phyloP scores from a whole-genome alignment of 768 basidiomycete genomes.

The Auriscalpium orientale region DNA sequence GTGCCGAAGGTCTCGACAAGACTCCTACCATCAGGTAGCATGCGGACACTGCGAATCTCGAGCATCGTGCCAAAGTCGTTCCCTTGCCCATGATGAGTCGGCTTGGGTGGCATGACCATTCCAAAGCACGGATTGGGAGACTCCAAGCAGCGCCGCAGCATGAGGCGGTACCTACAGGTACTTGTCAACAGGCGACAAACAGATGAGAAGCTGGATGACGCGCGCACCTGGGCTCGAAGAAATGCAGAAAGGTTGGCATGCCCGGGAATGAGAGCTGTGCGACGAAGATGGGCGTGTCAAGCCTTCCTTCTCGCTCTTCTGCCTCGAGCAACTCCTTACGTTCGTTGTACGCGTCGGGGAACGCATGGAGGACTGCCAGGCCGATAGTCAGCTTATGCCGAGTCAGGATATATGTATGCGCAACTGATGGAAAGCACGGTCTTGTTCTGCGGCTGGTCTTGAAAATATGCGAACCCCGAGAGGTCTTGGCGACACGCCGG shows the following conservation, averaged over 20 bases:
- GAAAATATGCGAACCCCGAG: constrained; percentile 71
- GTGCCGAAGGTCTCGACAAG: constrained; percentile 71
- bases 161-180: constrained; percentile 68
- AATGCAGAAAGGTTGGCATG: constrained; percentile 82
- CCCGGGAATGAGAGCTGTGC: constrained; percentile 88
- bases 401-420: constrained; percentile 7
- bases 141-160: constrained; percentile 93
- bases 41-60: constrained; percentile 77
- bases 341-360: constrained; percentile 57
- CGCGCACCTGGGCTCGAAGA: constrained; percentile 79
- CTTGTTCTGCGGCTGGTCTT: constrained; percentile 72
- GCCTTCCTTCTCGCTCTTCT: constrained; percentile 70
- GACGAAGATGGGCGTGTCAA: constrained; percentile 89
- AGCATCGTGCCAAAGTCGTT: constrained; percentile 91
- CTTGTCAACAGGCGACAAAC: neutral
- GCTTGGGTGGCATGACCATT: constrained; percentile 74
- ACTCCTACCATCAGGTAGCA: constrained; percentile 84
- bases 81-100: constrained; percentile 24
- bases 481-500: constrained; percentile 80
- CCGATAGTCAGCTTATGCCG: constrained; percentile 2
- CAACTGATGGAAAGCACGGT: constrained; percentile 61
- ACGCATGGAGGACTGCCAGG: constrained; percentile 54
- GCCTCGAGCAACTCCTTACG: constrained; percentile 57
- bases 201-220: neutral
- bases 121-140: constrained; percentile 75